Conservation (phyloP, 768 basidiomycete species). For the Coprinopsis sp. region DNA sequence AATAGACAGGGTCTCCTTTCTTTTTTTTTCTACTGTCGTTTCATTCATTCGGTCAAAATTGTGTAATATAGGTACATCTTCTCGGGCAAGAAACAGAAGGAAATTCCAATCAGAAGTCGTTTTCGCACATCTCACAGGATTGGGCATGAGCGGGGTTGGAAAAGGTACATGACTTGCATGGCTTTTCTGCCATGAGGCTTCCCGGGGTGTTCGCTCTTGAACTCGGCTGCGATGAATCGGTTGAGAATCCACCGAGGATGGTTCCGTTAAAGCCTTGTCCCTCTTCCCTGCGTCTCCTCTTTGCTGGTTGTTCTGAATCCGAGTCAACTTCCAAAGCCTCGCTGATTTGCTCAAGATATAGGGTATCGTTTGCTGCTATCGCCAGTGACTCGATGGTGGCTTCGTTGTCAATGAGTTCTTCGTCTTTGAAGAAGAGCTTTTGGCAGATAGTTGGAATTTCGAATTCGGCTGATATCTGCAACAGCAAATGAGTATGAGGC, state of each 20-base stretch:
- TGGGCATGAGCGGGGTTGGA: slow-evolving; percentile 40
- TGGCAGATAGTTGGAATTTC: slow-evolving; percentile 75
- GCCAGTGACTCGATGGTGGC: slow-evolving; percentile 52
- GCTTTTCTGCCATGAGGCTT: slow-evolving; percentile 24
- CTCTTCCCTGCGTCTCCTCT: slow-evolving; percentile 48
- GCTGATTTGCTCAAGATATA: slow-evolving; percentile 62
- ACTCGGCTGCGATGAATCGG: slow-evolving; percentile 20
- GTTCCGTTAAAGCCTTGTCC: slow-evolving; percentile 73
- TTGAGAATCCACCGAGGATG: slow-evolving; percentile 43
- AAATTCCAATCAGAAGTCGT: slow-evolving; percentile 31
- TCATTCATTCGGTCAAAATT: slow-evolving; percentile 3
- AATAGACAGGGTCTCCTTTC: background rate
- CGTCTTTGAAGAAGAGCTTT: slow-evolving; percentile 55
- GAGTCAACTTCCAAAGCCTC: slow-evolving; percentile 55
- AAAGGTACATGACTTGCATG: slow-evolving; percentile 58
- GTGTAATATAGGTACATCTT: slow-evolving; percentile 1
- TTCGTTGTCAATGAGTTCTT: slow-evolving; percentile 62
- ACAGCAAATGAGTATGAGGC: background rate
- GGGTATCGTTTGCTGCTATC: slow-evolving; percentile 49
- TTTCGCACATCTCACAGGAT: slow-evolving; percentile 46
- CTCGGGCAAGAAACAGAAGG: background rate
- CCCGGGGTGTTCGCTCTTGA: slow-evolving; percentile 21
- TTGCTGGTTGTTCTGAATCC: slow-evolving; percentile 36
- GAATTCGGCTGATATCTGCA: slow-evolving; percentile 57
- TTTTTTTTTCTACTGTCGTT: background rate